These are phyloP conservation scores for Fragaria vesca DNA, from an alignment of 306 rosid genomes.

Conservation along the genomic window DNA sequence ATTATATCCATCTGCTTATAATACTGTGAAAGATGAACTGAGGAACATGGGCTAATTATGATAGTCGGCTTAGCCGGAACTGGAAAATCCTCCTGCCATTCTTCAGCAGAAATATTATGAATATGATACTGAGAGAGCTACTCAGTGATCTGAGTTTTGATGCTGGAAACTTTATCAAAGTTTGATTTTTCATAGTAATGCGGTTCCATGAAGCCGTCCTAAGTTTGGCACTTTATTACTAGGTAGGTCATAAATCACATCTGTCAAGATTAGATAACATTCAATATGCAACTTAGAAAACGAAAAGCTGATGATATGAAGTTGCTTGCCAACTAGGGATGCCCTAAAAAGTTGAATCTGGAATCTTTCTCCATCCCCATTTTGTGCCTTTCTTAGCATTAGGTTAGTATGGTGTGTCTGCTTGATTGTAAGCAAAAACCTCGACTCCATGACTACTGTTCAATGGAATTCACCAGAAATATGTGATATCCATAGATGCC, in stretches of 20 bases:
- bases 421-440: neutral
- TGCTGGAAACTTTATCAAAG: slow-evolving; percentile 7
- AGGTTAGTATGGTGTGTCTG: neutral
- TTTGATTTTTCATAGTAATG: neutral
- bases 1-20: slow-evolving; percentile 17
- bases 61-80: slow-evolving; percentile 18
- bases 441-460: neutral
- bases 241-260: neutral
- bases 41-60: slow-evolving; percentile 43
- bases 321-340: neutral
- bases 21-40: slow-evolving; percentile 2
- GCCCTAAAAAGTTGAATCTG: neutral
- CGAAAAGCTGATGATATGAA: neutral
- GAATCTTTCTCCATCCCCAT: neutral
- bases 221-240: neutral
- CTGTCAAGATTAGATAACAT: slow-evolving; percentile 16
- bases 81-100: slow-evolving; percentile 11
- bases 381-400: slow-evolving; percentile 4
- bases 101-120: neutral
- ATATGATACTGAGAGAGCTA: neutral
- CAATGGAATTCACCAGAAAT: neutral
- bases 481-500: neutral
- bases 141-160: slow-evolving; percentile 10
- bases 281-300: slow-evolving; percentile 1
- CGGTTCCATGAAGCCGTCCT: slow-evolving; percentile 14